phyloP scores from a whole-genome alignment of 495 filamentous ascomycete species.

The Penicillium subrubescens region DNA sequence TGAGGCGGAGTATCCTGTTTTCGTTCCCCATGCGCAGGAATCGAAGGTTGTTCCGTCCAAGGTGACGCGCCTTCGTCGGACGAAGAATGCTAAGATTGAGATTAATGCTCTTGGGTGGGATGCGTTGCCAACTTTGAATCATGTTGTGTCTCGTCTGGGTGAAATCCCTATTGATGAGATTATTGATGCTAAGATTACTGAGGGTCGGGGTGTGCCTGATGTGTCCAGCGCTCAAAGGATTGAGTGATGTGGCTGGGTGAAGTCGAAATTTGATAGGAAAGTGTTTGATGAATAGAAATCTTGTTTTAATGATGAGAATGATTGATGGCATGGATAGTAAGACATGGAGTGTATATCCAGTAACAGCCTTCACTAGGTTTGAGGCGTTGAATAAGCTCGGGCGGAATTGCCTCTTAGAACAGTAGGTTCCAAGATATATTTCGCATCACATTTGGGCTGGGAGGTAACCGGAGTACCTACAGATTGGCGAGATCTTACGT shows the following conservation, averaged over 20 bases:
- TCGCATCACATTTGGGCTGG: too few species aligned
- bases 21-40: constrained; percentile 43
- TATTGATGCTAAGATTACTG: constrained; percentile 52
- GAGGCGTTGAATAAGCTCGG: too few species aligned
- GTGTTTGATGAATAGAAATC: background rate
- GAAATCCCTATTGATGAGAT: constrained; percentile 58
- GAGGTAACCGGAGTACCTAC: too few species aligned
- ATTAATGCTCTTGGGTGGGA: constrained; percentile 50
- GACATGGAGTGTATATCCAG: too few species aligned
- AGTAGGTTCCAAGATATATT: too few species aligned
- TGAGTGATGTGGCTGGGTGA: constrained; percentile 25
- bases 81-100: constrained; percentile 45
- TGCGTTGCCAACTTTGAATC: constrained; percentile 56
- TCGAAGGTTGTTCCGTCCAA: constrained; percentile 36
- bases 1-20: constrained; percentile 49
- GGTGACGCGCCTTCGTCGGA: constrained; percentile 33
- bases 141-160: constrained; percentile 49
- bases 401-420: too few species aligned
- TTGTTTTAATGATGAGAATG: background rate
- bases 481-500: too few species aligned
- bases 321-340: too few species aligned
- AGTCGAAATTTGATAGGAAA: background rate
- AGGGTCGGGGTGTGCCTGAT: constrained; percentile 52
- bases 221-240: constrained; percentile 44
- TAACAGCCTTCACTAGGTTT: too few species aligned